Conservation (phyloP, 2,329 filamentous ascomycete genomes). For the Diaporthe sp. region DNA sequence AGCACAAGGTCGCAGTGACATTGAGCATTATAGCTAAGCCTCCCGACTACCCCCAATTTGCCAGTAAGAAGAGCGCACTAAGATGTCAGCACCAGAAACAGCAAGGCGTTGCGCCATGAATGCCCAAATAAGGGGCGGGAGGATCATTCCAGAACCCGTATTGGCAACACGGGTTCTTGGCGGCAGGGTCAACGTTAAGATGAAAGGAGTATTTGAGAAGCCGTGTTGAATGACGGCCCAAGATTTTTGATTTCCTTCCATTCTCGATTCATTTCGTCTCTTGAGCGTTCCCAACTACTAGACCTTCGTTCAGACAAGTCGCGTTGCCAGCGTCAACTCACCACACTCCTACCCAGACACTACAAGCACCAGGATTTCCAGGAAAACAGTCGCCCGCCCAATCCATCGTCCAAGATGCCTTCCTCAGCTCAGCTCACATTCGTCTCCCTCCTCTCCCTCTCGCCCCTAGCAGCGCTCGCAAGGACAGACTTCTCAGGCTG, state of each 20-base stretch:
- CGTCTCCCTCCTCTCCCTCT: constrained; percentile 36
- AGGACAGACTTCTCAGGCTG: constrained; percentile 62
- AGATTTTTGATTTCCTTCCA: not conserved
- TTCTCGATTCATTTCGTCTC: not conserved
- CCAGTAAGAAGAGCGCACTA: not conserved
- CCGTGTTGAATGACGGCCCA: not conserved
- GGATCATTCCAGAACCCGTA: constrained; percentile 3
- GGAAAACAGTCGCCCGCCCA: not conserved
- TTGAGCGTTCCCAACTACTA: not conserved
- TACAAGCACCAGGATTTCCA: not conserved
- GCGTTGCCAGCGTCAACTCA: not conserved
- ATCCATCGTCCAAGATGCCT: not conserved
- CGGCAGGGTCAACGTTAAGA: not conserved
- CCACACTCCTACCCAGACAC: not conserved
- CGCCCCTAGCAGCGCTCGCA: constrained; percentile 46
- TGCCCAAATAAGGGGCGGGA: constrained; percentile 16
- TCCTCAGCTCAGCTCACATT: not conserved
- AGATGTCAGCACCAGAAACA: constrained; percentile 1
- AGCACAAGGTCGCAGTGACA: not conserved
- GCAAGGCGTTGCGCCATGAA: not conserved
- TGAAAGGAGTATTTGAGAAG: constrained; percentile 5
- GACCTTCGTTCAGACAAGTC: not conserved
- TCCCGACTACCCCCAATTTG: not conserved
- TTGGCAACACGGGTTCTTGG: constrained; percentile 4
- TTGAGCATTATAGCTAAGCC: not conserved